Conservation (phyloP, 176 grass and related monocot genomes). For the Oryza punctata region DNA sequence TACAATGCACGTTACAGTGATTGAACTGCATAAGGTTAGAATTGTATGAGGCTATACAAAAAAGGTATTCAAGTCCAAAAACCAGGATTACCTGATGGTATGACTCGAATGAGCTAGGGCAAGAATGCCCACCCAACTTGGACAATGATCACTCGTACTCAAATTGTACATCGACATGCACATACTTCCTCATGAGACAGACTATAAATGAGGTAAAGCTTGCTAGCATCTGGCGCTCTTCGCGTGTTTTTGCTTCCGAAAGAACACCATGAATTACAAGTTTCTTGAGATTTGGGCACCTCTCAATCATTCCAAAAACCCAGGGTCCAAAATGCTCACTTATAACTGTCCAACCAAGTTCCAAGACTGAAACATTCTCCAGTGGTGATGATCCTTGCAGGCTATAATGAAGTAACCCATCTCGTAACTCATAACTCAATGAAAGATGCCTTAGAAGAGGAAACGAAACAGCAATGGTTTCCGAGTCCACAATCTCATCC, state of each 20-base stretch:
- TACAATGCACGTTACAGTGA: not conserved
- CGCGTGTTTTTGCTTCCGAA: conserved; percentile 86
- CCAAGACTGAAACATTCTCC: conserved; percentile 77
- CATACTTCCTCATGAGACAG: conserved; percentile 78
- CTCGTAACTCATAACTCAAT: conserved; percentile 90
- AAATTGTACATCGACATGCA: conserved; percentile 89
- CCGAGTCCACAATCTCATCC: conserved; percentile 93
- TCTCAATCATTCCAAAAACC: conserved; percentile 98
- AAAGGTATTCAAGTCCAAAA: conserved; percentile 6
- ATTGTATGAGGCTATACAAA: conserved; percentile 15
- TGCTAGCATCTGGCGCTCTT: conserved; percentile 80
- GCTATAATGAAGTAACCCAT: conserved; percentile 78
- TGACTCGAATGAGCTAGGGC: conserved; percentile 14
- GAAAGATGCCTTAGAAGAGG: conserved; percentile 84
- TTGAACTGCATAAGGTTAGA: conserved; percentile 10
- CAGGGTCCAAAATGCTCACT: conserved; percentile 93
- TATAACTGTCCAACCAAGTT: conserved; percentile 97
- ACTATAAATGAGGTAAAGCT: conserved; percentile 88
- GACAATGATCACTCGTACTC: conserved; percentile 76
- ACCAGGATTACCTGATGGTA: conserved; percentile 39
- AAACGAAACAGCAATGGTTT: conserved; percentile 91
- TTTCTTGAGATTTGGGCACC: conserved; percentile 95
- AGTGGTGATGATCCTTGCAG: conserved; percentile 69
- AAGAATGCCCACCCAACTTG: conserved; percentile 2
- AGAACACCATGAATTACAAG: conserved; percentile 92